These are phyloP conservation scores for Salvia miltiorrhiza DNA, from an alignment of 257 asterid genomes.

Conservation along the genomic window DNA sequence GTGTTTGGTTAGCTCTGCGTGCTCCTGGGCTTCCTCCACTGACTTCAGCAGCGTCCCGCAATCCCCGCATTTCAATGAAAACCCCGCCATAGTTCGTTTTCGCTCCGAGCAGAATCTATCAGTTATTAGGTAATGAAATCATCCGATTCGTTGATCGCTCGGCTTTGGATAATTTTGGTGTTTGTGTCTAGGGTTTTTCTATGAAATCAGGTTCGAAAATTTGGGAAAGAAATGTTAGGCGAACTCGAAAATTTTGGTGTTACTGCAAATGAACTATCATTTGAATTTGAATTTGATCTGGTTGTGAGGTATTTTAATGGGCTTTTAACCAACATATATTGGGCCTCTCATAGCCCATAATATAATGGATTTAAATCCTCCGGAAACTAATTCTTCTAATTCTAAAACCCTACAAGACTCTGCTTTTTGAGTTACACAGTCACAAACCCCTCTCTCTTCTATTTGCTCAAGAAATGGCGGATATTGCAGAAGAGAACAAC, in stretches of 20 bases:
- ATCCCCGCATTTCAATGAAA: constrained; percentile 86
- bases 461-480: constrained; percentile 18
- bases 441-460: background rate
- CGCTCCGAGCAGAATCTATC: background rate
- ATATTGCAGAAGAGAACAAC: constrained; percentile 17
- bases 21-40: constrained; percentile 96
- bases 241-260: background rate
- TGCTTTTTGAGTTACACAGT: no score
- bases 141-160: constrained; percentile 13
- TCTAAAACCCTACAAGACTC: no score
- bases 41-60: constrained; percentile 86
- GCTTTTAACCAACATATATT: no score
- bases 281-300: no score
- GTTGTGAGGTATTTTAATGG: no score
- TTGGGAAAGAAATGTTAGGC: background rate
- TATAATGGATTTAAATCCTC: no score
- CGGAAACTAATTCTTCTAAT: no score
- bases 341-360: no score
- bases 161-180: background rate
- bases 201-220: background rate
- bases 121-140: background rate
- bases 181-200: constrained; percentile 8
- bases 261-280: no score
- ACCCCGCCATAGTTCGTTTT: constrained; percentile 62
- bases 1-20: constrained; percentile 89